Evolutionary conservation across 208 protist genomes (phyloP).

Genomic region (Leishmania tropica): DNA sequence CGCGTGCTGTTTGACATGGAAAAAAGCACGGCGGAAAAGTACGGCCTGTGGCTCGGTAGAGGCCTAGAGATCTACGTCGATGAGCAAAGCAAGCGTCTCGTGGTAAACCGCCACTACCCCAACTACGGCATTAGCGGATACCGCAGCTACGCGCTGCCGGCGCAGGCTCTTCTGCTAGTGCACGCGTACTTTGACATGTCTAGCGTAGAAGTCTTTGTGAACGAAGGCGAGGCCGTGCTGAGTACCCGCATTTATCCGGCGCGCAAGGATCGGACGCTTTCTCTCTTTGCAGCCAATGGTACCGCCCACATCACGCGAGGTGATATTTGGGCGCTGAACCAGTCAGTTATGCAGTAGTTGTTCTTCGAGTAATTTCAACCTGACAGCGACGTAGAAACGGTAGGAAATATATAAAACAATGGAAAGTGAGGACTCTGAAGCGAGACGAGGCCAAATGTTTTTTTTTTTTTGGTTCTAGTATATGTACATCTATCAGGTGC

Average conservation of each 20-base stretch:
- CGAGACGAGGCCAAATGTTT: neutral
- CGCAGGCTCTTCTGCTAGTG: constrained; percentile 26
- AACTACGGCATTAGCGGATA: constrained; percentile 59
- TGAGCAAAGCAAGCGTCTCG: constrained; percentile 35
- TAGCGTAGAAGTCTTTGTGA: constrained; percentile 66
- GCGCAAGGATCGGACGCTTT: constrained; percentile 32
- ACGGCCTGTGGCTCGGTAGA: constrained; percentile 58
- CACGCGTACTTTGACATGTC: constrained; percentile 62
- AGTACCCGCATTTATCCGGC: constrained; percentile 57
- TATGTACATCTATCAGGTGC: neutral
- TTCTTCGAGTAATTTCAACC: neutral
- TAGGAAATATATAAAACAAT: neutral
- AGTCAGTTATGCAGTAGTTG: constrained; percentile 45
- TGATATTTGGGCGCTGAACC: constrained; percentile 49
- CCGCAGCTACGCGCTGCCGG: constrained; percentile 45
- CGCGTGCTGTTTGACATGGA: constrained; percentile 38
- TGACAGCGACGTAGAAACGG: neutral
- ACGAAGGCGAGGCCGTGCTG: constrained; percentile 48
- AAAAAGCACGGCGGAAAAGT: constrained; percentile 55
- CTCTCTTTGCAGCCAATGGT: constrained; percentile 45
- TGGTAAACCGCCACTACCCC: constrained; percentile 60
- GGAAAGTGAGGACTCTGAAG: neutral
- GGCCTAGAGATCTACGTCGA: constrained; percentile 60
- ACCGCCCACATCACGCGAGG: constrained; percentile 36
- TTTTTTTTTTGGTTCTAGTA: neutral